These are phyloP conservation scores for Trypanosoma congolense DNA, from an alignment of 208 protist genomes.

Conservation along the genomic window DNA sequence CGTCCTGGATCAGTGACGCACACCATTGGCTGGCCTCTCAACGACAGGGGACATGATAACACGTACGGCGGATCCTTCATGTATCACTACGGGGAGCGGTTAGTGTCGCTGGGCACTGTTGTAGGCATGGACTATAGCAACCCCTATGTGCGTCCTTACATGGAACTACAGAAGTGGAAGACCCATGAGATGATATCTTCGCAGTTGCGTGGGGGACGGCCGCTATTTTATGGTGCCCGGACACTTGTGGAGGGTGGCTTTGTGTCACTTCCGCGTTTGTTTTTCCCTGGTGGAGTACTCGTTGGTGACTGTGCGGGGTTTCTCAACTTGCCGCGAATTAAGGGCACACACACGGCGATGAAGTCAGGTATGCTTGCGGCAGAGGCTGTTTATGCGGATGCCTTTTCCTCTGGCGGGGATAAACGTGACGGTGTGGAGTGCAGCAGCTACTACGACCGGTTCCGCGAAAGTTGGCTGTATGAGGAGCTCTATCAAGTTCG, in stretches of 20 bases:
- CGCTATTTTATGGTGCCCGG: slow-evolving; percentile 94
- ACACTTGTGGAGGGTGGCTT: slow-evolving; percentile 95
- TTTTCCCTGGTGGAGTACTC: slow-evolving; percentile 92
- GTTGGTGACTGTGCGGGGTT: slow-evolving; percentile 97
- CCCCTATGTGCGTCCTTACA: slow-evolving; percentile 93
- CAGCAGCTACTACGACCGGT: slow-evolving; percentile 71
- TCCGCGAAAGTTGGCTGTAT: slow-evolving; percentile 92
- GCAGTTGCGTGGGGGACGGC: slow-evolving; percentile 85
- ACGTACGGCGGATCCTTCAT: slow-evolving; percentile 96
- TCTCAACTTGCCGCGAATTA: slow-evolving; percentile 97
- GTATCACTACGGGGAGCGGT: slow-evolving; percentile 93
- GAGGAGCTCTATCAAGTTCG: slow-evolving; percentile 91
- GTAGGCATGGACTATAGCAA: slow-evolving; percentile 97
- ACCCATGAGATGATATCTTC: slow-evolving; percentile 81
- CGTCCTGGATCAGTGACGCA: slow-evolving; percentile 90
- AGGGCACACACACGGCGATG: slow-evolving; percentile 98
- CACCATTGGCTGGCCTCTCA: slow-evolving; percentile 94
- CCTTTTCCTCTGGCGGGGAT: slow-evolving; percentile 53
- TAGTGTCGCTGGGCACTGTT: slow-evolving; percentile 93
- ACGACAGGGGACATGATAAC: slow-evolving; percentile 66
- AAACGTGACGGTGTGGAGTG: slow-evolving; percentile 55
- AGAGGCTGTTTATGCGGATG: slow-evolving; percentile 77
- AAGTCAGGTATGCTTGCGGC: slow-evolving; percentile 87
- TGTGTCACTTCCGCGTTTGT: slow-evolving; percentile 90
- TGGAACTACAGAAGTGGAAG: slow-evolving; percentile 96